A percentile compares a stretch with the other conserved stretches of the same genome.
phyloP scores from a whole-genome alignment of 2,329 filamentous ascomycete genomes.

The Plenodomus lindquistii region DNA sequence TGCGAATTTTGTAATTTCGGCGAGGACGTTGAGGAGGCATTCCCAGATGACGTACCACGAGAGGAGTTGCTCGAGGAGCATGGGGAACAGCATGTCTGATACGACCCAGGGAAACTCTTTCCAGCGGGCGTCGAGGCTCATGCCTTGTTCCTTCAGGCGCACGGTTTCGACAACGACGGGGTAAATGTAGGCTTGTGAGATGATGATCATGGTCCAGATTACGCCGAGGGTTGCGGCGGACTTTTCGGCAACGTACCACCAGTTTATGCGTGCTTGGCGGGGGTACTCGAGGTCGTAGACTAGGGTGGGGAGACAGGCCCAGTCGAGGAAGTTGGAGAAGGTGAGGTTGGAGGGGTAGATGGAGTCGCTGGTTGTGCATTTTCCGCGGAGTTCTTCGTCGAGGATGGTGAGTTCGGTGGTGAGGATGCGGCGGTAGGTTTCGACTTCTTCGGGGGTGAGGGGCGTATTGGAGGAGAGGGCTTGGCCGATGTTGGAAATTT shows the following conservation, averaged over 20 bases:
- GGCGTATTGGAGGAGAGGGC: slow-evolving; percentile 65
- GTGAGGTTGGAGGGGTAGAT: slow-evolving; percentile 73
- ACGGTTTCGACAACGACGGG: slow-evolving; percentile 71
- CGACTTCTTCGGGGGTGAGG: slow-evolving; percentile 65
- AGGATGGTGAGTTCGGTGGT: slow-evolving; percentile 68
- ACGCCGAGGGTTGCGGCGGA: slow-evolving; percentile 70
- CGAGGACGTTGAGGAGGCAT: slow-evolving; percentile 69
- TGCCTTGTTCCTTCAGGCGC: slow-evolving; percentile 67
- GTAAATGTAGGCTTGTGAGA: slow-evolving; percentile 77
- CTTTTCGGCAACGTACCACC: slow-evolving; percentile 77
- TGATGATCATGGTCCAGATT: slow-evolving; percentile 77
- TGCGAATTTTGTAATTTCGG: slow-evolving; percentile 75
- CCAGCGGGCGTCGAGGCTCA: slow-evolving; percentile 65
- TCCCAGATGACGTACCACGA: slow-evolving; percentile 83
- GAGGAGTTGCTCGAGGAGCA: slow-evolving; percentile 77
- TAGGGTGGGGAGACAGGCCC: slow-evolving; percentile 73
- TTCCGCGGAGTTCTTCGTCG: slow-evolving; percentile 67
- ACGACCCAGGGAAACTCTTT: slow-evolving; percentile 73
- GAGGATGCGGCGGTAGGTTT: slow-evolving; percentile 67
- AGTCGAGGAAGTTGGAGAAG: slow-evolving; percentile 68
- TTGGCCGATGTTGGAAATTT: slow-evolving; percentile 64
- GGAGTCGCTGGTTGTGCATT: slow-evolving; percentile 54
- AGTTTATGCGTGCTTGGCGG: slow-evolving; percentile 69
- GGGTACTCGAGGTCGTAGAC: slow-evolving; percentile 82
- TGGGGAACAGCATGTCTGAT: slow-evolving; percentile 75